These are phyloP conservation scores for Alternaria arbusti DNA, from an alignment of 2,329 filamentous ascomycete species.

Conservation along the genomic window DNA sequence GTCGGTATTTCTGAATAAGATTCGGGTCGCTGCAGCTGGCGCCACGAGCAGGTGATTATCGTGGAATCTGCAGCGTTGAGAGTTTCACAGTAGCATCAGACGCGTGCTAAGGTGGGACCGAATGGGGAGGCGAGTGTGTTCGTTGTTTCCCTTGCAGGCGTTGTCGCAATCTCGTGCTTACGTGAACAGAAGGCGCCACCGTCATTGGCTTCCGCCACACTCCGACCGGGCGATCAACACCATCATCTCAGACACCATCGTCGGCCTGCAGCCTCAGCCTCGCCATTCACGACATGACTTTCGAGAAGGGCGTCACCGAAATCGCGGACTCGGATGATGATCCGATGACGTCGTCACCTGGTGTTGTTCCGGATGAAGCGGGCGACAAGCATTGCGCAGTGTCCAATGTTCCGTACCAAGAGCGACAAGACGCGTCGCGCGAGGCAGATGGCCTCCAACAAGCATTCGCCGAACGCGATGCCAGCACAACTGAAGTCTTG, in stretches of 20 bases:
- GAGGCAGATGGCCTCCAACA: constrained; percentile 17
- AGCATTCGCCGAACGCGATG: constrained; percentile 13
- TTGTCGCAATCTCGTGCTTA: constrained; percentile 31
- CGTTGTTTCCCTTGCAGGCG: constrained; percentile 21
- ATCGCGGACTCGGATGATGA: constrained; percentile 46
- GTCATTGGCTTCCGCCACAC: constrained; percentile 27
- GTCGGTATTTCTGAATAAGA: background rate
- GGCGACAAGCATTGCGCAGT: constrained; percentile 31
- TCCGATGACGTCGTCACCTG: constrained; percentile 38
- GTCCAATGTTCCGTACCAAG: constrained; percentile 20
- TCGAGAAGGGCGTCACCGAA: constrained; percentile 26
- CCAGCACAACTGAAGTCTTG: constrained; percentile 18
- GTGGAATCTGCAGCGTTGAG: constrained; percentile 24
- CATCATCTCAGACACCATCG: constrained; percentile 6
- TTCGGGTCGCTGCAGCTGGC: background rate
- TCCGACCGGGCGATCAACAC: constrained; percentile 10
- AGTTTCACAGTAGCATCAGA: constrained; percentile 18
- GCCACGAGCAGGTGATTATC: constrained; percentile 8
- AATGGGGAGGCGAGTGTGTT: background rate
- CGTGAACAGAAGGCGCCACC: constrained; percentile 24
- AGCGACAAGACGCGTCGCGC: constrained; percentile 27
- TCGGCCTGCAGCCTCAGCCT: constrained; percentile 1
- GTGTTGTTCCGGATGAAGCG: constrained; percentile 14
- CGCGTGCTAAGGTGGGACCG: constrained; percentile 2
- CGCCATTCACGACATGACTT: constrained; percentile 29